Base-by-base conservation (phyloP, 768 basidiomycete species). In the Leccinum rimulosum region DNA sequence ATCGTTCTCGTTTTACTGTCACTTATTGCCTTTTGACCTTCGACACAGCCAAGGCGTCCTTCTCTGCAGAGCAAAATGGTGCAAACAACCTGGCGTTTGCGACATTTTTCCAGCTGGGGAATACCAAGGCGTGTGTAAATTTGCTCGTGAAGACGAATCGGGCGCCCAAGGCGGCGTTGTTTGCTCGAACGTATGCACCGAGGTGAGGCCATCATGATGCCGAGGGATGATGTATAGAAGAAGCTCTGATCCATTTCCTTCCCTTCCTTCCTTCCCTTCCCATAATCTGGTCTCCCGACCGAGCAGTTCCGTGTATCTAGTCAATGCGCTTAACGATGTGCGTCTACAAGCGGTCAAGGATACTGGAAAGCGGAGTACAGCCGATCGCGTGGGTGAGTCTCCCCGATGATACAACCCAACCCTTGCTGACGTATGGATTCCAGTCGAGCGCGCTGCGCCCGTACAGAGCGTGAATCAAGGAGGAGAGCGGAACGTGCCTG, bases 41-140 rank as follows among this genome's bases (percentile, higher is more conserved):
- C 74, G 70, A 69, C 64, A 64, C 58, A 68, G 67, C 63, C 68
- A 63, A 70, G 71, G 74, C 28, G 28, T 30, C 28, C 28, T 30
- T 38, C 15, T 17, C 15, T 38, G 56, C 69, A 87, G 91, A 81
- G 72, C 77, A 82, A 63, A 88, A 88, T 63, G 94, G 93, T 1
- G 85, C 87, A 60, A 95, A 95, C 68, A 98, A 99, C 74, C 78
- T 99, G 55, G 94, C 96, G n/a, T 98, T 98, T 73, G 93, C 91
- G 3, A 84, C 86, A 3, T 80, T 84, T 33, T 84, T 96, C 64
- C 92, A 95, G 74, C 77, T 95, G 25, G 93, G 93, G 8, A 89
- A 96, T 71, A 77, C 87, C 0, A 76, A 80, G 22, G 77, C 81
- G 4, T 96, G 94, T 69, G 86, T 96, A 27, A 92, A 95, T 68